Conservation (phyloP, 495 filamentous ascomycete species). For the Penicillium cataractarum region DNA sequence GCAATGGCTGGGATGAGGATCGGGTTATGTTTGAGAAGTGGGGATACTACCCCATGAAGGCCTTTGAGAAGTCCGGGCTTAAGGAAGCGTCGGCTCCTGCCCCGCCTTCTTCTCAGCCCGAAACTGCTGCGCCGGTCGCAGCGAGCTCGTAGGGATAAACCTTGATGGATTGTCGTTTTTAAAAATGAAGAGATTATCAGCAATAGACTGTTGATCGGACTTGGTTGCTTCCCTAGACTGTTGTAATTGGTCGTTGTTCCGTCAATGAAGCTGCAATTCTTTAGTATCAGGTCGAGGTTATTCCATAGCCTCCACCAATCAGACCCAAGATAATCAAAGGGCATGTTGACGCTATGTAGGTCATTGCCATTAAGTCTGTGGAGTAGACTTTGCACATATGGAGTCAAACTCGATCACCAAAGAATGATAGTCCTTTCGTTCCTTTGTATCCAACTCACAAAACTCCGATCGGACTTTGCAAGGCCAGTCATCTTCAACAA, state of each 20-base stretch:
- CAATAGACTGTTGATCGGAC: neutral
- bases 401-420: no score
- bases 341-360: no score
- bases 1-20: conserved; percentile 87
- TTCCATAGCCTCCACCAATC: no score
- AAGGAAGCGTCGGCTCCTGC: conserved; percentile 15
- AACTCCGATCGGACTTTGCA: no score
- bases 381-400: no score
- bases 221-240: neutral
- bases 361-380: no score
- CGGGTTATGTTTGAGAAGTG: conserved; percentile 75
- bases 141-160: conserved; percentile 24
- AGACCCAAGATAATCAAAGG: no score
- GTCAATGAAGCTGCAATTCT: neutral
- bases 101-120: conserved; percentile 17
- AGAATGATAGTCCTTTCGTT: no score
- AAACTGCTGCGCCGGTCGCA: conserved; percentile 36
- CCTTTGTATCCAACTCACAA: no score
- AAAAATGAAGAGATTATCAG: neutral
- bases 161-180: neutral
- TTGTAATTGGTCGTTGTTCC: neutral
- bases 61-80: conserved; percentile 40
- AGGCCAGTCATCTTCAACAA: neutral
- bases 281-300: neutral
- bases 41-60: conserved; percentile 74